Percentiles rank a stretch among this genome's conserved stretches.
Evolutionary conservation across 2,329 filamentous ascomycete genomes (phyloP).

Genomic region (Ophiostoma australiae): DNA sequence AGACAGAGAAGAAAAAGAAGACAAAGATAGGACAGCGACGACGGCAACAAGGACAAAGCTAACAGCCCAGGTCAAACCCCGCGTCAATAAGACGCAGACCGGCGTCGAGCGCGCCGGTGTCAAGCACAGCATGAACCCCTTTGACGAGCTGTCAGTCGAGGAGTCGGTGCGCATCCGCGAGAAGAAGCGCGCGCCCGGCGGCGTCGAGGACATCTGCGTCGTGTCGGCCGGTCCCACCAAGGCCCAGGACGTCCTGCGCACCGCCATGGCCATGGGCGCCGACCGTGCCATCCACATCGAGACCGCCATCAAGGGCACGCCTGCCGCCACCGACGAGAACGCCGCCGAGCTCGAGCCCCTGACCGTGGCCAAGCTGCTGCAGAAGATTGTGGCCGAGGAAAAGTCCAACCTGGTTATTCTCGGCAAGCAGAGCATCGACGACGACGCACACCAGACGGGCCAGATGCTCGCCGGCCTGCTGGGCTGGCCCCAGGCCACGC

Average conservation of each 20-base stretch:
- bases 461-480: conserved; percentile 95
- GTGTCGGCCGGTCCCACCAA: conserved; percentile 86
- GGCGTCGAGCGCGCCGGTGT: conserved; percentile 88
- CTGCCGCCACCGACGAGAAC: conserved; percentile 61
- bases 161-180: conserved; percentile 93
- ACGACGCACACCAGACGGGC: conserved; percentile 90
- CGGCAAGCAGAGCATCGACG: conserved; percentile 97
- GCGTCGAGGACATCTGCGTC: conserved; percentile 87
- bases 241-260: conserved; percentile 81
- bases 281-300: conserved; percentile 89
- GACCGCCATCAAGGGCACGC: conserved; percentile 41
- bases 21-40: neutral
- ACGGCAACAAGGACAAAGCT: neutral
- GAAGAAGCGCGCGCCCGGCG: conserved; percentile 64
- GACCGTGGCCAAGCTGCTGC: conserved; percentile 84
- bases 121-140: conserved; percentile 98
- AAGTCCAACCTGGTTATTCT: conserved; percentile 87
- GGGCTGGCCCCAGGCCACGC: conserved; percentile 90
- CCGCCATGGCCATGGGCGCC: conserved; percentile 97
- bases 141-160: conserved; percentile 97
- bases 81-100: conserved; percentile 68
- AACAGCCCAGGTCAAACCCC: conserved; percentile 55
- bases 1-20: neutral
- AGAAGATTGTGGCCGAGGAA: conserved; percentile 73
- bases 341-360: conserved; percentile 79